Percentiles rank a stretch among this genome's conserved stretches.
These are phyloP conservation scores for Hygrophoropsis aurantiaca DNA, from an alignment of 768 basidiomycete genomes.

Conservation along the genomic window DNA sequence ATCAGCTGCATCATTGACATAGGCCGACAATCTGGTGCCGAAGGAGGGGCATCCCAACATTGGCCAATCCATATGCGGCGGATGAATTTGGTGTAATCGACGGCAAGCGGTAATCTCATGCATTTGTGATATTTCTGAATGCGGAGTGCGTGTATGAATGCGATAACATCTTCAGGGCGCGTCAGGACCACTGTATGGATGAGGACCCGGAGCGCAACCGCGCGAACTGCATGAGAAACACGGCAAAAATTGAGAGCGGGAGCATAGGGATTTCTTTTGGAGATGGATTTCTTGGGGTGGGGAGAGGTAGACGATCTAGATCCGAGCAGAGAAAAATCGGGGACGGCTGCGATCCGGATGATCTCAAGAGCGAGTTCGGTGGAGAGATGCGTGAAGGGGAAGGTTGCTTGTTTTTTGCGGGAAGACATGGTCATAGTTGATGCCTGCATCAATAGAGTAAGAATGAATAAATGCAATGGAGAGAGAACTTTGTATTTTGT, in stretches of 20 bases:
- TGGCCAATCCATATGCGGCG: constrained; percentile 36
- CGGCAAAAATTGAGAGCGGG: constrained; percentile 31
- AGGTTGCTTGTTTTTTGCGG: too few relatives aligned
- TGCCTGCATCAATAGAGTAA: too few relatives aligned
- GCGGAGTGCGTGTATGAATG: constrained; percentile 33
- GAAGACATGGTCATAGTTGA: too few relatives aligned
- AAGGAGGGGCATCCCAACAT: constrained; percentile 24
- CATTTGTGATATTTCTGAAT: constrained; percentile 18
- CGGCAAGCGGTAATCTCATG: constrained; percentile 18
- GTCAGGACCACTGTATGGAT: constrained; percentile 38
- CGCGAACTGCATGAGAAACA: constrained; percentile 35
- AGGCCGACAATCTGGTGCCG: too few relatives aligned
- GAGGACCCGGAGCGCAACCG: constrained; percentile 36
- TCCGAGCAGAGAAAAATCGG: constrained; percentile 9
- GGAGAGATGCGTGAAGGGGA: constrained; percentile 27
- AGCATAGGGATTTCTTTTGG: constrained; percentile 11
- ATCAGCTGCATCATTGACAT: too few relatives aligned
- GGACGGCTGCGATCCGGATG: constrained; percentile 30
- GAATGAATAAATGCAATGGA: too few relatives aligned
- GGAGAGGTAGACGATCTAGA: background rate
- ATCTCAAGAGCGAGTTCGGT: constrained; percentile 37
- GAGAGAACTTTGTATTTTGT: too few relatives aligned
- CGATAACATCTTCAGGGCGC: constrained; percentile 23
- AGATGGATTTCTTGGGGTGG: constrained; percentile 1
- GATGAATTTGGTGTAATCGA: constrained; percentile 32